phyloP scores from a whole-genome alignment of 2,329 filamentous ascomycete species.

The Colletotrichum neosansevieriae region DNA sequence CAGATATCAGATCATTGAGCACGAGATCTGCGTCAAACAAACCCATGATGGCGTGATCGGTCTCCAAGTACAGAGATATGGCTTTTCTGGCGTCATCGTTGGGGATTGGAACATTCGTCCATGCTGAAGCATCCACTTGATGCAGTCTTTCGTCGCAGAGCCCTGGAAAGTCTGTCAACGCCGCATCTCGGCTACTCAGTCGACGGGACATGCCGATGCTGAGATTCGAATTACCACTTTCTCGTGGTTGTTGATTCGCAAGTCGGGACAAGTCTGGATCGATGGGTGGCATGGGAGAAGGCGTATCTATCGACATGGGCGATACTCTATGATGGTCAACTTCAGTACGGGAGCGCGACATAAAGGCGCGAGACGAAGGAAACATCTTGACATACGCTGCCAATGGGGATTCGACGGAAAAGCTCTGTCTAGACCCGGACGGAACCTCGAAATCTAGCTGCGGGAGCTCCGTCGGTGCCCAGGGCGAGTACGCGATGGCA shows the following conservation, averaged over 20 bases:
- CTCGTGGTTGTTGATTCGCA: not conserved
- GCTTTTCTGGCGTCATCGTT: not conserved
- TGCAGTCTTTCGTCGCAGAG: slow-evolving; percentile 27
- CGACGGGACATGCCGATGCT: not conserved
- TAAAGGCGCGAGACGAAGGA: too few species aligned
- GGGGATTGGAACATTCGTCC: slow-evolving; percentile 6
- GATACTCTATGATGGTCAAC: slow-evolving; percentile 2
- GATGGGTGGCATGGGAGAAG: not conserved
- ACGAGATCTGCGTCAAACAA: slow-evolving; percentile 47
- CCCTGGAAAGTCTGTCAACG: not conserved
- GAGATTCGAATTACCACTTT: not conserved
- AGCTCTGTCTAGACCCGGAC: not conserved
- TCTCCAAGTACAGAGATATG: slow-evolving; percentile 46
- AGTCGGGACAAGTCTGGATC: not conserved
- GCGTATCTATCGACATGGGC: slow-evolving; percentile 8
- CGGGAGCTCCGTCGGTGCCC: slow-evolving; percentile 23
- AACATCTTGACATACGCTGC: not conserved
- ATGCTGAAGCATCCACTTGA: slow-evolving; percentile 5
- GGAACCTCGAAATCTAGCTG: slow-evolving; percentile 3
- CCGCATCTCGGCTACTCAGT: not conserved
- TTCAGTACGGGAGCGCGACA: too few species aligned
- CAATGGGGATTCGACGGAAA: not conserved
- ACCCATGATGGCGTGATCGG: slow-evolving; percentile 48
- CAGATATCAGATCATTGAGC: slow-evolving; percentile 44
- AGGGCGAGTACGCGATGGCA: slow-evolving; percentile 24